phyloP scores from a whole-genome alignment of 192 early-diverging fungal genomes.

The Podila clonocystis region DNA sequence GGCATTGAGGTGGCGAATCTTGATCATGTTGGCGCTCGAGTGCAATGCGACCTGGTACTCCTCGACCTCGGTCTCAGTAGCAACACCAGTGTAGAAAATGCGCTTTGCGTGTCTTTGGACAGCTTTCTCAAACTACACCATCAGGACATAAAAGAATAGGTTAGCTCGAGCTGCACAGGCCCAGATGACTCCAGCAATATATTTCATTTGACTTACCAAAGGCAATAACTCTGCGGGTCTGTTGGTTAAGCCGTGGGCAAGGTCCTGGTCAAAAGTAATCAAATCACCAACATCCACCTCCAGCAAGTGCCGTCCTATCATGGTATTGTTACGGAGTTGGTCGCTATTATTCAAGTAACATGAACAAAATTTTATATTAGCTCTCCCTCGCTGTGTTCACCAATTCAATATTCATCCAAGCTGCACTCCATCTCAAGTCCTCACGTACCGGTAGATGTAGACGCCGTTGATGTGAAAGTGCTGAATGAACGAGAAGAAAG shows the following conservation, averaged over 20 bases:
- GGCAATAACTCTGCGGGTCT: constrained; percentile 85
- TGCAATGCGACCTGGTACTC: constrained; percentile 91
- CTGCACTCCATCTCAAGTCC: too few species aligned
- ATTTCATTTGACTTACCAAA: constrained; percentile 59
- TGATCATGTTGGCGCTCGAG: constrained; percentile 86
- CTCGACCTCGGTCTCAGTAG: constrained; percentile 68
- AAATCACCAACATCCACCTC: constrained; percentile 92
- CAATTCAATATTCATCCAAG: too few species aligned
- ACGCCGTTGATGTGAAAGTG: constrained; percentile 87
- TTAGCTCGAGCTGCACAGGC: background rate
- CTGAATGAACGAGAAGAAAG: constrained; percentile 85
- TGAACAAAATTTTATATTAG: background rate
- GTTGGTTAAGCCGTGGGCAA: constrained; percentile 83
- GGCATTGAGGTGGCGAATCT: constrained; percentile 91
- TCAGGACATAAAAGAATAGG: background rate
- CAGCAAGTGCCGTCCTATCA: constrained; percentile 78
- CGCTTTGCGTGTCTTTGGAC: constrained; percentile 80
- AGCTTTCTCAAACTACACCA: constrained; percentile 86
- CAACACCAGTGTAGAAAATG: constrained; percentile 68
- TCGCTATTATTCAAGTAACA: constrained; percentile 65
- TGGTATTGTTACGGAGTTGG: constrained; percentile 87
- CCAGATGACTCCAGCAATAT: background rate
- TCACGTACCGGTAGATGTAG: constrained; percentile 80
- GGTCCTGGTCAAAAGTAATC: constrained; percentile 82
- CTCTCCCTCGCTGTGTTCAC: too few species aligned